Percentiles rank a stretch among this genome's conserved stretches.
phyloP scores from a whole-genome alignment of 352 stramenopile species.

The Aphanomyces stellatus region DNA sequence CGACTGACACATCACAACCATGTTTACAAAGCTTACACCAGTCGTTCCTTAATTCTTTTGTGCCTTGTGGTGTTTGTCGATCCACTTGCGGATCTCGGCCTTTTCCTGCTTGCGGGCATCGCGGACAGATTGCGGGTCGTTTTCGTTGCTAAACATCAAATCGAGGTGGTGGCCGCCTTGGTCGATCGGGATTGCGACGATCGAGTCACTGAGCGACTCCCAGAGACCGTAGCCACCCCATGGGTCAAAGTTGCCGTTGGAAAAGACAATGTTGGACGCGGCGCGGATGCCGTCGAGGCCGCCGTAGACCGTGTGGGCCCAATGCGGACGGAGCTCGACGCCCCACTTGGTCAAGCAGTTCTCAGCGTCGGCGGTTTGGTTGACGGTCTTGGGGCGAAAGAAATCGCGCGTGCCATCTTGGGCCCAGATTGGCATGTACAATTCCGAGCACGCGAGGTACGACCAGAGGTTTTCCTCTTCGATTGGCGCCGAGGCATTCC shows the following conservation, averaged over 20 bases:
- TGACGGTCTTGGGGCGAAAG: slow-evolving; percentile 72
- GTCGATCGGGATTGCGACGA: slow-evolving; percentile 61
- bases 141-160: slow-evolving; percentile 84
- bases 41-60: no score
- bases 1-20: no score
- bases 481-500: slow-evolving; percentile 44
- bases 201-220: slow-evolving; percentile 45
- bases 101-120: slow-evolving; percentile 64
- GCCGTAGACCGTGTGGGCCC: slow-evolving; percentile 63
- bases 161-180: slow-evolving; percentile 84
- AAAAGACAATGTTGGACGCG: slow-evolving; percentile 92
- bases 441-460: slow-evolving; percentile 70
- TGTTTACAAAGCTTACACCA: no score
- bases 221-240: slow-evolving; percentile 87
- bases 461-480: slow-evolving; percentile 57
- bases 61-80: no score
- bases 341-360: slow-evolving; percentile 55
- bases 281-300: slow-evolving; percentile 48
- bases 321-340: slow-evolving; percentile 51
- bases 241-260: slow-evolving; percentile 91
- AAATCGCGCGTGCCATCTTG: slow-evolving; percentile 74
- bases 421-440: slow-evolving; percentile 58
- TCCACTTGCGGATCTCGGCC: slow-evolving; percentile 76
- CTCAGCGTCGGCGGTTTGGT: slow-evolving; percentile 50
- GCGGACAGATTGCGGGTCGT: slow-evolving; percentile 71